Evolutionary conservation across 306 rosid species (phyloP).

Genomic region (Citrullus mucosospermus): DNA sequence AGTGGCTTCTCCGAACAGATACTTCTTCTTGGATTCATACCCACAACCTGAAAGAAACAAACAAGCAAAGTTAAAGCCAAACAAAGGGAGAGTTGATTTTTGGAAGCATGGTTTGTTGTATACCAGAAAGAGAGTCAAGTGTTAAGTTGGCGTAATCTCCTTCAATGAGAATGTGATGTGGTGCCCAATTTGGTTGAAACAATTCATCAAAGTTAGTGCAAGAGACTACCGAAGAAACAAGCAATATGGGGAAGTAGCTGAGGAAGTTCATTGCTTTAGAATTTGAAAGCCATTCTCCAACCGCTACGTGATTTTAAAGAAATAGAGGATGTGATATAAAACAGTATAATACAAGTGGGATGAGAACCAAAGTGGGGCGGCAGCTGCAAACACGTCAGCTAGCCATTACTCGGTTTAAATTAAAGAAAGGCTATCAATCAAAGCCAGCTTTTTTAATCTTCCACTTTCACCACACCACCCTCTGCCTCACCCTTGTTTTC

Average conservation of each 20-base stretch:
- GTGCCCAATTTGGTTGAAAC: constrained; percentile 6
- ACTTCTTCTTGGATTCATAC: constrained; percentile 53
- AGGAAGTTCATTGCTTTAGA: neutral
- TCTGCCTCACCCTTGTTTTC: too few species aligned
- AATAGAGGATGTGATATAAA: too few species aligned
- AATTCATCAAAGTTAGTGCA: neutral
- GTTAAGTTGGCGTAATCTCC: neutral
- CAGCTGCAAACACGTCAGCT: too few species aligned
- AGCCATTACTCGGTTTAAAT: too few species aligned
- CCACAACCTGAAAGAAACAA: constrained; percentile 48
- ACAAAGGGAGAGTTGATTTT: neutral
- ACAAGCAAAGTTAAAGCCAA: neutral
- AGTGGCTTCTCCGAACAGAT: constrained; percentile 79
- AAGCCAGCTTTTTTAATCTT: too few species aligned
- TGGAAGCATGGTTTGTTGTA: neutral
- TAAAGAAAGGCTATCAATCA: too few species aligned
- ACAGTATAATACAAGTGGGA: too few species aligned
- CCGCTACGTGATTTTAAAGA: too few species aligned
- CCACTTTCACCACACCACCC: too few species aligned
- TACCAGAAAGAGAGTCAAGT: constrained; percentile 11
- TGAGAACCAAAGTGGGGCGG: too few species aligned
- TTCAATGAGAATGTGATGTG: neutral
- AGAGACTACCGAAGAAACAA: neutral
- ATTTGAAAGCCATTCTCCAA: neutral
- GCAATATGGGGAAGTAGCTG: neutral